Conservation (phyloP, 23 red algal genomes). For the Gracilaria gracilis region DNA sequence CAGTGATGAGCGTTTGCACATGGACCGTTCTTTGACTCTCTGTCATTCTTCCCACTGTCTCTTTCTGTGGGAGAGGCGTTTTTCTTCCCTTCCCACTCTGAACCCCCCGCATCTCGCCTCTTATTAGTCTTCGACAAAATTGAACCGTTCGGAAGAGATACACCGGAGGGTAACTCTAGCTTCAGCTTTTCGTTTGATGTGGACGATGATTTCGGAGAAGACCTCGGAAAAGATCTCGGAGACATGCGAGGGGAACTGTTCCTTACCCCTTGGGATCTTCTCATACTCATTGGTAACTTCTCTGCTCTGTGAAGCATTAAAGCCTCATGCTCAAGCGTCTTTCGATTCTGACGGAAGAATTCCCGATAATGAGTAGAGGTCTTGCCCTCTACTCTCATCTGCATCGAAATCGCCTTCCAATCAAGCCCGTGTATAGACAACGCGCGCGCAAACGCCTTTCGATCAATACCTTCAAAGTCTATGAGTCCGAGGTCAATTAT, state of each 20-base stretch:
- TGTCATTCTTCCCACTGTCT: constrained; percentile 9
- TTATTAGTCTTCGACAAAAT: constrained; percentile 7
- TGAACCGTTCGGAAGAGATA: constrained; percentile 21
- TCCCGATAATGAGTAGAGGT: constrained; percentile 52
- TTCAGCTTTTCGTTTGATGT: neutral
- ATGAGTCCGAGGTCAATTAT: constrained; percentile 31
- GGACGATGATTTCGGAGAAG: constrained; percentile 15
- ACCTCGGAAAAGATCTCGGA: constrained; percentile 22
- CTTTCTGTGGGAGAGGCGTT: neutral
- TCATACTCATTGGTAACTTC: constrained; percentile 13
- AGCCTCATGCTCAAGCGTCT: constrained; percentile 12
- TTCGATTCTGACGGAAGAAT: constrained; percentile 46
- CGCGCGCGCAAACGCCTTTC: constrained; percentile 25
- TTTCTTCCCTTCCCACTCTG: neutral
- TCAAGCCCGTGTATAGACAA: constrained; percentile 24
- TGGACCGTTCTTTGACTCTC: neutral
- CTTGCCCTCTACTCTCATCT: constrained; percentile 31
- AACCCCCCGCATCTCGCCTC: neutral
- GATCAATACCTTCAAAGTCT: constrained; percentile 40
- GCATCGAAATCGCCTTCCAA: constrained; percentile 27
- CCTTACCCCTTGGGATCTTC: constrained; percentile 3
- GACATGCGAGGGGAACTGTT: constrained; percentile 24
- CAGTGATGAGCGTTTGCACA: constrained; percentile 5
- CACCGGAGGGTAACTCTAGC: neutral
- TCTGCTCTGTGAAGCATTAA: neutral